These are phyloP conservation scores for Leptographium procerum DNA, from an alignment of 2,329 filamentous ascomycete genomes.

Conservation along the genomic window DNA sequence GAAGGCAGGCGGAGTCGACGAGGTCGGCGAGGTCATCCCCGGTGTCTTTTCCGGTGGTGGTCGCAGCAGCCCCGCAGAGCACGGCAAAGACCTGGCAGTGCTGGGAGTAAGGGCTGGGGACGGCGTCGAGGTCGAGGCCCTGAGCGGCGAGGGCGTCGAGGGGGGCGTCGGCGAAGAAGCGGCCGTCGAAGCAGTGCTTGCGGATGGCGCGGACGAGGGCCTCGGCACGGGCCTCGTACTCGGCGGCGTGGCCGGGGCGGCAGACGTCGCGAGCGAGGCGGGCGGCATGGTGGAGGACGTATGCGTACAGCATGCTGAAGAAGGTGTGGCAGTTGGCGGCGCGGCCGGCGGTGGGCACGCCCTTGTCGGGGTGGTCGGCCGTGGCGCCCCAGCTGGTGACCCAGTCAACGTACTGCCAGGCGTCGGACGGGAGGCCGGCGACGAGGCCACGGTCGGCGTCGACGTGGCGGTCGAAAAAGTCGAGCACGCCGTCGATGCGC, in stretches of 20 bases:
- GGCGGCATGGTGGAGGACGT: conserved; percentile 22
- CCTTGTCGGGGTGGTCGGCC: conserved; percentile 12
- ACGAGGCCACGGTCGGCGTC: conserved; percentile 13
- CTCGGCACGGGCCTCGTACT: conserved; percentile 18
- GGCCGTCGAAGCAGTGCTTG: conserved; percentile 21
- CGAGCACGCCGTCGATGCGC: conserved; percentile 23
- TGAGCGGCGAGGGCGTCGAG: conserved; percentile 18
- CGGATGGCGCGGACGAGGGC: conserved; percentile 16
- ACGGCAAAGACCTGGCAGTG: conserved; percentile 26
- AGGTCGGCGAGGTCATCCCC: conserved; percentile 15
- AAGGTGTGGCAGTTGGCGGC: conserved; percentile 27
- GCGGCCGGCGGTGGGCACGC: conserved; percentile 26
- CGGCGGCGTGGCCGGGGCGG: conserved; percentile 19
- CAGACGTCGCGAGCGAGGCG: conserved; percentile 20
- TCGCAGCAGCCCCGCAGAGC: no score
- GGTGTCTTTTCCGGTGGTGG: no score
- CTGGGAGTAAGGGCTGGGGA: conserved; percentile 19
- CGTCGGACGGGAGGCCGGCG: conserved; percentile 14
- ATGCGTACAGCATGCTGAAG: conserved; percentile 27
- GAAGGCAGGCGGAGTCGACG: conserved; percentile 13
- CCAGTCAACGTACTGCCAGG: conserved; percentile 27
- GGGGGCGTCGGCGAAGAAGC: conserved; percentile 19
- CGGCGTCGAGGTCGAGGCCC: conserved; percentile 4
- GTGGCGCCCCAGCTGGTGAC: conserved; percentile 15
- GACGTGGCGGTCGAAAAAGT: conserved; percentile 19